Conservation (phyloP, 2,329 filamentous ascomycete genomes). For the Bipolaris zeicola region DNA sequence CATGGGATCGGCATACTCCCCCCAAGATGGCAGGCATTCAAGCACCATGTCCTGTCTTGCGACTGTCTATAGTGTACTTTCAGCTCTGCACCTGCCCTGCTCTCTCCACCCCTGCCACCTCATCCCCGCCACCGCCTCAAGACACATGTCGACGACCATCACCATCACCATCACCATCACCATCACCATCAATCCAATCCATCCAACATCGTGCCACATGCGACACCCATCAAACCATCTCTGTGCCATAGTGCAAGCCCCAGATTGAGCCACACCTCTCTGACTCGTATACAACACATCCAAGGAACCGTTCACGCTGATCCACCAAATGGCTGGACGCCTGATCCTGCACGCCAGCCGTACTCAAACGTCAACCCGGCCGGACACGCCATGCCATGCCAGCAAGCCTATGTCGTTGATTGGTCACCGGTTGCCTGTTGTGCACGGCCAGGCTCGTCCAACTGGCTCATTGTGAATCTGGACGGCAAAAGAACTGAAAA, state of each 20-base stretch:
- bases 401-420: slow-evolving; percentile 4
- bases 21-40: slow-evolving; percentile 14
- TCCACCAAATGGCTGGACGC: slow-evolving; percentile 7
- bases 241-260: background rate
- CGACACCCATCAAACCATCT: slow-evolving; percentile 10
- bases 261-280: slow-evolving; percentile 19
- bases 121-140: slow-evolving; percentile 19
- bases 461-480: slow-evolving; percentile 5
- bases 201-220: slow-evolving; percentile 4
- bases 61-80: too few species aligned
- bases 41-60: slow-evolving; percentile 17
- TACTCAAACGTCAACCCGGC: slow-evolving; percentile 9
- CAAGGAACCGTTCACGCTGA: slow-evolving; percentile 26
- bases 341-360: slow-evolving; percentile 21
- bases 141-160: slow-evolving; percentile 3
- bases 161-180: too few species aligned
- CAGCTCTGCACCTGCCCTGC: slow-evolving; percentile 22
- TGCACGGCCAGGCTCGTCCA: slow-evolving; percentile 1
- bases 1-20: slow-evolving; percentile 20
- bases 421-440: slow-evolving; percentile 7
- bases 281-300: slow-evolving; percentile 11
- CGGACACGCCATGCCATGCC: slow-evolving; percentile 11
- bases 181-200: slow-evolving; percentile 24
- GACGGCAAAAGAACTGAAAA: slow-evolving; percentile 8
- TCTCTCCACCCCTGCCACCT: slow-evolving; percentile 26